A percentile compares a stretch with the other conserved stretches of the same genome.
These are phyloP conservation scores for Annulohypoxylon maeteangense DNA, from an alignment of 495 filamentous ascomycete species.

Conservation along the genomic window DNA sequence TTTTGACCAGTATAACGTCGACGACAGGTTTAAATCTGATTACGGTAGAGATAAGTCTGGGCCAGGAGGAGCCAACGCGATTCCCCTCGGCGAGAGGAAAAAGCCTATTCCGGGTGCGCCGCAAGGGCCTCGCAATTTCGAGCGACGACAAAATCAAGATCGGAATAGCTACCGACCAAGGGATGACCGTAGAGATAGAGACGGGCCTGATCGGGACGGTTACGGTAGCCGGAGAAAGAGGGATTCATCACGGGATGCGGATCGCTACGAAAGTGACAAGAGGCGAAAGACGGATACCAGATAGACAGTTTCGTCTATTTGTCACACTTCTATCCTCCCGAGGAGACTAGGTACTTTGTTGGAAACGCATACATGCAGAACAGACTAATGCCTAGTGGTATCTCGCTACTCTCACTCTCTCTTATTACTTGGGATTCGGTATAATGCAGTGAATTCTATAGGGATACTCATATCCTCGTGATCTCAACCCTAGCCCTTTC, in stretches of 20 bases:
- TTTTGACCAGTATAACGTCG: slow-evolving; percentile 56
- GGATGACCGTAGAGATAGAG: slow-evolving; percentile 46
- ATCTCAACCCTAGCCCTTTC: slow-evolving; percentile 88
- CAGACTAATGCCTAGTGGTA: neutral
- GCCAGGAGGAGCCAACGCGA: slow-evolving; percentile 68
- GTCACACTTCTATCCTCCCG: neutral
- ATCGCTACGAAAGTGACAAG: slow-evolving; percentile 71
- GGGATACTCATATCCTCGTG: slow-evolving; percentile 68
- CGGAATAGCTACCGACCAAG: slow-evolving; percentile 50
- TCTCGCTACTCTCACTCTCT: neutral
- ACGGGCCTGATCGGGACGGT: slow-evolving; percentile 60
- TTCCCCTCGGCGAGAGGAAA: slow-evolving; percentile 68
- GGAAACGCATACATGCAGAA: neutral
- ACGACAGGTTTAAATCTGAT: slow-evolving; percentile 81
- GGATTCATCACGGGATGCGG: slow-evolving; percentile 69
- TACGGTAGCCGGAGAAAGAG: slow-evolving; percentile 68
- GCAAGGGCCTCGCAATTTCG: slow-evolving; percentile 49
- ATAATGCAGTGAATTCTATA: neutral
- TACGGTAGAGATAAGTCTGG: slow-evolving; percentile 54
- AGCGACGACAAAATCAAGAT: slow-evolving; percentile 47
- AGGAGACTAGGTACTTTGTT: neutral
- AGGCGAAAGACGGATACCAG: slow-evolving; percentile 68
- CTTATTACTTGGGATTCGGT: neutral
- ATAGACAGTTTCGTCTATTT: slow-evolving; percentile 9
- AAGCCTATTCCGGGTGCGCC: slow-evolving; percentile 53